Evolutionary conservation across 169 alveolate species (phyloP), one percentile per base, ranked within the genome.

Genomic region (Cryptosporidium ubiquitum): DNA sequence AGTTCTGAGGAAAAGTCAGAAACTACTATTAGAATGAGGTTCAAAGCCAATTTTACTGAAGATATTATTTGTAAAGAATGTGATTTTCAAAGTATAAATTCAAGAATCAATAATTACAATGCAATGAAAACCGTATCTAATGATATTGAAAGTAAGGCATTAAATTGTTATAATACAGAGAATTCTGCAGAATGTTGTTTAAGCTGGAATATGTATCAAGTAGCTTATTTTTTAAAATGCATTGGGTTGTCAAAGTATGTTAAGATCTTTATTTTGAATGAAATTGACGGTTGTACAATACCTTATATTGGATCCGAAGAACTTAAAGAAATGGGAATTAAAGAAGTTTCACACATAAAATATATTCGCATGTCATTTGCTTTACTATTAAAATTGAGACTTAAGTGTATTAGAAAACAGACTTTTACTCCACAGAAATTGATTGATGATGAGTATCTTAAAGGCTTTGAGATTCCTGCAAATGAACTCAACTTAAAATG

Each of bases 231-330:
- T 86, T 49, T 92, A 9, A 89, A 85, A 58, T 84, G 91, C 49
- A 44, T 92, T 40, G 93, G 94, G 18, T 75, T 92, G n/a, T 85
- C 92, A 9, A 85, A 84, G 49, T 85, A 92, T 64, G 61, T 71
- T 44, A 86, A 86, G 37, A 68, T 79, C 31, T 92, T 92, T 70
- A 68, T 92, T 51, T 40, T 44, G 64, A 84, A 92, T 84, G 91
- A 86, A 31, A 44, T 92, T 14, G 94, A 86, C 42, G 94, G 94
- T n/a, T 92, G 84, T 42, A 85, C 91, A 23, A 66, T 92, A 66
- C 92, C 91, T 75, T 86, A 92, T 84, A 84, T 92, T 47, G 91
- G 85, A 23, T 70, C 55, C 4, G 91, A 84, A 7, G 70, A 91
- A 33, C 68, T 92, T 68, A 73, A 70, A 86, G 85, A 85, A 16